Evolutionary conservation across 805 yeast species (phyloP), one percentile per base, ranked within the genome.

Genomic region (Grigorovia humatica): DNA sequence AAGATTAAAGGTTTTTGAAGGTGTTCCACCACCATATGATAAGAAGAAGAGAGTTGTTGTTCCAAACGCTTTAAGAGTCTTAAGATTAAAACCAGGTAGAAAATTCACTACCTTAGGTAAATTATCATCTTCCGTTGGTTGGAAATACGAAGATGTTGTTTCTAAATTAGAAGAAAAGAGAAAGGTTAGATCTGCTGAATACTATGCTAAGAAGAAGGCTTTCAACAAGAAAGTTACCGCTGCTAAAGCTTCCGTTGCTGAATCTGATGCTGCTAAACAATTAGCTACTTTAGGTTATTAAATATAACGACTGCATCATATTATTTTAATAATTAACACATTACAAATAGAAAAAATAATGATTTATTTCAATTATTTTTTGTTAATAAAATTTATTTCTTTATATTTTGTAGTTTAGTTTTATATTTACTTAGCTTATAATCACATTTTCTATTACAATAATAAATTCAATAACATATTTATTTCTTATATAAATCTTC

Each of bases 1-100:
- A 82, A 90, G 97, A 81, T 87, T 93, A 70, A 88, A 93, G 91
- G 98, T 91, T 68, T 93, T 88, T 71, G 99, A 93, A 81, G 99
- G 99, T 85, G 83, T 93, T 62, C 99, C 99, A 77, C 89, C 97
- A 59, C 98, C 99, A 79, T 93, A 86, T 79, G 99, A 93, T 93
- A 88, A 84, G 81, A 88, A 89, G 88, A 91, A 91, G 95, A 88
- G 96, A 77, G 96, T 90, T 73, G 99, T 93, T 67, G 99, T 93
- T 72, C 99, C 99, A 75, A 96, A 88, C 81, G 99, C 99, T 72
- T 82, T 93, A 73, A 88, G 99, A 81, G 96, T 93, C 67, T 82
- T 93, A 75, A 89, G 99, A 84, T 86, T 93, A 78, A 90, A 89
- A 81, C 98, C 89, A 75, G 99, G 99, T 76, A 89, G 99, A 86